These are phyloP conservation scores for Ceratonia siliqua DNA, from an alignment of 306 rosid species.

Conservation along the genomic window DNA sequence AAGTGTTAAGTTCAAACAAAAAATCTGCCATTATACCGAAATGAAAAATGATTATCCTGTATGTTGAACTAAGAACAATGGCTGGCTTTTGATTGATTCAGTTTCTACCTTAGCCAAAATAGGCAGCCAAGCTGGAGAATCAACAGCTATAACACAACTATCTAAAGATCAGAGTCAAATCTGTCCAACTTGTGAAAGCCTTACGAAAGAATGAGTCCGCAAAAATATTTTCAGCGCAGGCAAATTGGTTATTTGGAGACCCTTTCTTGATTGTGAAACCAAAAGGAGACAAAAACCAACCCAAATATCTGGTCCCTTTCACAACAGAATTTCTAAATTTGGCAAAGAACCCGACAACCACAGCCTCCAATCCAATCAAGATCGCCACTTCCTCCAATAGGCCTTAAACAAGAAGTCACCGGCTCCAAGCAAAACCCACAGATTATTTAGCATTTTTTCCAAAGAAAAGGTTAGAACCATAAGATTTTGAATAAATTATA, in stretches of 20 bases:
- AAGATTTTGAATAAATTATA: background rate
- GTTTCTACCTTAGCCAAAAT: background rate
- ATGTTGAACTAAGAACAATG: background rate
- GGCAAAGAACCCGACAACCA: slow-evolving; percentile 8
- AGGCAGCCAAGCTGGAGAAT: background rate
- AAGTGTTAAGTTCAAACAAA: no score
- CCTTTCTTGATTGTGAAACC: slow-evolving; percentile 6
- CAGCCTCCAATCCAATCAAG: slow-evolving; percentile 4
- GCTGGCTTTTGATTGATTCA: background rate
- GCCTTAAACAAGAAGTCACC: background rate
- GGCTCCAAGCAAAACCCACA: background rate
- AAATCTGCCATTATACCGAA: no score
- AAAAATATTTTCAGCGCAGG: slow-evolving; percentile 26
- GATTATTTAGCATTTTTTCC: background rate
- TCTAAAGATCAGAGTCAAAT: slow-evolving; percentile 4
- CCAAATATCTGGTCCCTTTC: slow-evolving; percentile 17
- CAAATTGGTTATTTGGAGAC: background rate
- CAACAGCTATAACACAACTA: slow-evolving; percentile 21
- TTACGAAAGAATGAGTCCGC: slow-evolving; percentile 15
- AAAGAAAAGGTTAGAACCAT: background rate
- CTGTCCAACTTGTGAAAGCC: slow-evolving; percentile 14
- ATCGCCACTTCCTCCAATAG: background rate
- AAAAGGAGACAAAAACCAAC: slow-evolving; percentile 11
- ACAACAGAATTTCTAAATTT: slow-evolving; percentile 24
- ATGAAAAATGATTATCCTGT: background rate